A percentile compares a stretch with the other conserved stretches of the same genome.
phyloP scores from a whole-genome alignment of 2,329 filamentous ascomycete genomes.

The Aspergillus carbonarius region DNA sequence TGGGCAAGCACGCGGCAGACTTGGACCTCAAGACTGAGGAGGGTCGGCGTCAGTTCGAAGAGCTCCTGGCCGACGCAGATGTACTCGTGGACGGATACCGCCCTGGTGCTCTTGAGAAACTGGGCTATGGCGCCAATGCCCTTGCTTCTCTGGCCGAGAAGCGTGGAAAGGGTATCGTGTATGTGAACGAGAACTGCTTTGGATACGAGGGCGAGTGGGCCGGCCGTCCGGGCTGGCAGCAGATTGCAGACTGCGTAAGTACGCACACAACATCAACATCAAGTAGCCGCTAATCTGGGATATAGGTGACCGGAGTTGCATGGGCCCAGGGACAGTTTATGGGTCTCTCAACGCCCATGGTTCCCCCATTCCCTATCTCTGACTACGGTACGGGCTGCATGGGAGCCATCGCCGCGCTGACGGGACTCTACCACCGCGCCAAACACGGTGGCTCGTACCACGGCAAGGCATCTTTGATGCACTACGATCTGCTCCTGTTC shows the following conservation, averaged over 20 bases:
- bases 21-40: constrained; percentile 59
- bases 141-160: constrained; percentile 54
- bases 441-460: constrained; percentile 65
- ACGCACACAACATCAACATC: neutral
- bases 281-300: neutral
- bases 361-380: constrained; percentile 54
- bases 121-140: constrained; percentile 62
- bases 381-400: constrained; percentile 71
- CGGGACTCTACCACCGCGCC: constrained; percentile 62
- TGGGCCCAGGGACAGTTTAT: constrained; percentile 46
- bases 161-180: constrained; percentile 63
- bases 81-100: constrained; percentile 69
- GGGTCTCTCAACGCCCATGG: constrained; percentile 38
- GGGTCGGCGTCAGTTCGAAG: constrained; percentile 59
- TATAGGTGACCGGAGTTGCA: constrained; percentile 42
- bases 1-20: constrained; percentile 66
- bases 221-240: constrained; percentile 66
- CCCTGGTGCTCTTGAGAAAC: constrained; percentile 61
- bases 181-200: constrained; percentile 70
- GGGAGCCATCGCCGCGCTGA: constrained; percentile 66
- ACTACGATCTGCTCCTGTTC: constrained; percentile 68
- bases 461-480: constrained; percentile 63
- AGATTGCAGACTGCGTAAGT: constrained; percentile 66
- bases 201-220: constrained; percentile 65
- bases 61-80: constrained; percentile 61